A percentile compares a stretch with the other conserved stretches of the same genome.
phyloP scores from a whole-genome alignment of 2,329 filamentous ascomycete species.

The Verticillium isaacii region DNA sequence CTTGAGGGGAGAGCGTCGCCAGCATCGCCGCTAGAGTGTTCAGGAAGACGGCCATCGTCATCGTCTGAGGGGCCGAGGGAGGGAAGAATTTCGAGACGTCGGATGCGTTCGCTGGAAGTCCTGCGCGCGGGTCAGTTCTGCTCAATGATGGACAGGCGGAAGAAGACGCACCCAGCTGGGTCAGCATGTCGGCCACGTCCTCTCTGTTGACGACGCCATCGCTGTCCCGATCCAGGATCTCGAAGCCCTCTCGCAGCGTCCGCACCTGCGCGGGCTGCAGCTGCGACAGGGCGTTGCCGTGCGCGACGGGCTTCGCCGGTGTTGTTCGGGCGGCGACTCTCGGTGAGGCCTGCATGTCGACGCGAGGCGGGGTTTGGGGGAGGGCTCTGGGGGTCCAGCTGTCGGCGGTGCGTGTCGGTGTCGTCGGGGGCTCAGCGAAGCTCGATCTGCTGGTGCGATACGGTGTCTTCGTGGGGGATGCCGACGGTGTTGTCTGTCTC shows the following conservation, averaged over 20 bases:
- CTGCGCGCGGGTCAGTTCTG: conserved; percentile 31
- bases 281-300: conserved; percentile 59
- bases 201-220: conserved; percentile 78
- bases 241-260: conserved; percentile 86
- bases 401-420: conserved; percentile 26
- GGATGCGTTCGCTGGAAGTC: conserved; percentile 66
- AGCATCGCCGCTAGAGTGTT: conserved; percentile 74
- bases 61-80: conserved; percentile 62
- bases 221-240: conserved; percentile 85
- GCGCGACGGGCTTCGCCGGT: conserved; percentile 29
- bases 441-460: conserved; percentile 18
- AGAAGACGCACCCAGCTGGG: conserved; percentile 62
- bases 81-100: conserved; percentile 83
- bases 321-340: conserved; percentile 25
- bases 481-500: conserved; percentile 59
- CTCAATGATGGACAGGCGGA: neutral
- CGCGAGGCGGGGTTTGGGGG: conserved; percentile 13
- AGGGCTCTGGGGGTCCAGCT: conserved; percentile 32
- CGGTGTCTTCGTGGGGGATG: conserved; percentile 50
- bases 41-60: conserved; percentile 81
- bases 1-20: conserved; percentile 67
- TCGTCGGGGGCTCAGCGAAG: conserved; percentile 36
- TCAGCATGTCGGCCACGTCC: conserved; percentile 82
- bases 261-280: conserved; percentile 79
- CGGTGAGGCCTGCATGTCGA: conserved; percentile 31